A percentile compares a stretch with the other conserved stretches of the same genome.
Conservation (phyloP, 768 basidiomycete genomes). For the Panaeolus papilionaceus region DNA sequence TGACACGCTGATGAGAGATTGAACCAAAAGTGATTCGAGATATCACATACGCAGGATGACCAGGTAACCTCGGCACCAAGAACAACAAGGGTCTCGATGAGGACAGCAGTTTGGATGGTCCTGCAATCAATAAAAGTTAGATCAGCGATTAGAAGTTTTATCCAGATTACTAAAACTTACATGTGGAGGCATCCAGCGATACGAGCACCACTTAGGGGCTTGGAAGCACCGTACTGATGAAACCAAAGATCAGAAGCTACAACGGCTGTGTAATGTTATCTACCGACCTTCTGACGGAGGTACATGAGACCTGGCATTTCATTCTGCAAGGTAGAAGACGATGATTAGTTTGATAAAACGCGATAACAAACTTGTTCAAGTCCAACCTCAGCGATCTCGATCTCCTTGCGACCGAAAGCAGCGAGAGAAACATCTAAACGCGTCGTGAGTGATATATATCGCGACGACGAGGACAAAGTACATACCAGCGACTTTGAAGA, state of each 20-base stretch:
- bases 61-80: conserved; percentile 98
- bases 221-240: conserved; percentile 70
- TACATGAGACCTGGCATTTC: conserved; percentile 98
- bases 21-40: conserved; percentile 3
- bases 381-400: conserved; percentile 95
- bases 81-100: conserved; percentile 96
- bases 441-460: conserved; percentile 21
- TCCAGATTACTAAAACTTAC: conserved; percentile 47
- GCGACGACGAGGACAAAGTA: not conserved
- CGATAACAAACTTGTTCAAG: conserved; percentile 15
- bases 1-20: conserved; percentile 10
- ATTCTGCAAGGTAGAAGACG: conserved; percentile 53
- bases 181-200: conserved; percentile 99
- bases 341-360: conserved; percentile 25
- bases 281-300: conserved; percentile 79
- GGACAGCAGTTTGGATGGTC: conserved; percentile 98
- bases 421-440: conserved; percentile 89
- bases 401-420: conserved; percentile 99
- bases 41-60: conserved; percentile 88
- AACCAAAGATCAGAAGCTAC: conserved; percentile 30
- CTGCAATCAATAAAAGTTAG: conserved; percentile 44
- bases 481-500: conserved; percentile 90
- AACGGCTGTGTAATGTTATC: conserved; percentile 18
- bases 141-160: conserved; percentile 10
- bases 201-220: conserved; percentile 94